These are phyloP conservation scores for Boletus sensibilis DNA, from an alignment of 768 basidiomycete genomes.

Conservation along the genomic window DNA sequence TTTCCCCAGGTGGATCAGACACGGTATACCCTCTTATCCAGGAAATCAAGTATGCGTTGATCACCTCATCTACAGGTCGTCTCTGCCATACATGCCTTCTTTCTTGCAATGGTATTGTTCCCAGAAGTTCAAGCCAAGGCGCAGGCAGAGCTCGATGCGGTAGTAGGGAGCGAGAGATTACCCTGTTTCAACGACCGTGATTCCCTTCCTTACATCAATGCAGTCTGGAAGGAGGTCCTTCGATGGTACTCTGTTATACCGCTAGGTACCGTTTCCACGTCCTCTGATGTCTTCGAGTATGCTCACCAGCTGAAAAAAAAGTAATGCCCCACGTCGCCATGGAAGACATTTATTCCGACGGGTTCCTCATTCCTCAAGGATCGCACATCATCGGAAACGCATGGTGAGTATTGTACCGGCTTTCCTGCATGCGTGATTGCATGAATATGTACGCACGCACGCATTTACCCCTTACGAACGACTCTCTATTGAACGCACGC, in stretches of 20 bases:
- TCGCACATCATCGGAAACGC: conserved; percentile 21
- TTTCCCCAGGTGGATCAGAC: conserved; percentile 41
- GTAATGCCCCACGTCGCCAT: conserved; percentile 15
- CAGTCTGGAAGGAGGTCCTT: conserved; percentile 25
- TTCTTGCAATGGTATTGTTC: conserved; percentile 25
- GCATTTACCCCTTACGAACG: too few relatives aligned
- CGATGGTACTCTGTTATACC: conserved; percentile 24
- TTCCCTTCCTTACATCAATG: conserved; percentile 27
- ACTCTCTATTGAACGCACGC: too few relatives aligned
- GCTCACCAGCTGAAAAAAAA: background rate
- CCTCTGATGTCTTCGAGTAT: background rate
- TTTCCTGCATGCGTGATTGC: background rate
- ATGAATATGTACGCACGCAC: background rate
- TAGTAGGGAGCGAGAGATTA: conserved; percentile 22
- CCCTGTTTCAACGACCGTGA: conserved; percentile 22
- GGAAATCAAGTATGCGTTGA: conserved; percentile 31
- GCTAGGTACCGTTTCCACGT: conserved; percentile 25
- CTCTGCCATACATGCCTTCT: conserved; percentile 20
- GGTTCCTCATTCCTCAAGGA: conserved; percentile 26
- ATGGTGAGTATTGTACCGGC: conserved; percentile 18
- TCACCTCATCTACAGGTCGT: conserved; percentile 5
- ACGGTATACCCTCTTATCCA: conserved; percentile 39
- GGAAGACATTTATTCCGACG: conserved; percentile 20
- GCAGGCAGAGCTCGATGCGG: conserved; percentile 24
- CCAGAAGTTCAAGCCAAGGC: conserved; percentile 28